Conservation (phyloP, 208 protist genomes). For the Tetramitus jugosus region DNA sequence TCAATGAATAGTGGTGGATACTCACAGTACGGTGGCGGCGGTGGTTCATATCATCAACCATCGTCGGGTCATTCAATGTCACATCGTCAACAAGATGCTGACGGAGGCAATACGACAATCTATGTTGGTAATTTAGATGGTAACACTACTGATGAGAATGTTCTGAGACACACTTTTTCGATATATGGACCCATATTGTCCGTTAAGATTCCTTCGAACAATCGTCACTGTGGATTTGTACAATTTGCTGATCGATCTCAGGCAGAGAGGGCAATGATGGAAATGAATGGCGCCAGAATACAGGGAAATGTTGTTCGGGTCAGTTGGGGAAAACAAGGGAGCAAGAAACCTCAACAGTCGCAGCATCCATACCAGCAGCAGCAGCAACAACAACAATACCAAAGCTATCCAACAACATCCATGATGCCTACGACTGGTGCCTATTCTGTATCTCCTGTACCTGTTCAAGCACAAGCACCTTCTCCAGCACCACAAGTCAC, state of each 20-base stretch:
- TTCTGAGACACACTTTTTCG: constrained; percentile 1
- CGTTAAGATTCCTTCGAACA: constrained; percentile 12
- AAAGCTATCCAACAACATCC: no score
- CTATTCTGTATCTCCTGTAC: no score
- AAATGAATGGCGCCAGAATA: neutral
- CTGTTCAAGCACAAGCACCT: no score
- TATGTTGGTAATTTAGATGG: constrained; percentile 2
- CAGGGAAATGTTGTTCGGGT: constrained; percentile 1
- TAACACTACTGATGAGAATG: neutral
- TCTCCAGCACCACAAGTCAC: no score
- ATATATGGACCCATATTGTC: neutral
- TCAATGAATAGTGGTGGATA: neutral
- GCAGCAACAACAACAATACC: no score
- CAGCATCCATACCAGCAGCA: no score
- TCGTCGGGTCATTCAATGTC: neutral
- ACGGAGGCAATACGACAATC: neutral
- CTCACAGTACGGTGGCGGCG: no score
- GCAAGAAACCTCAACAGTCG: neutral
- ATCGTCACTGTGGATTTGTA: constrained; percentile 16
- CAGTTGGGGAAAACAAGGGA: neutral
- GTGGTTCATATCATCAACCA: no score
- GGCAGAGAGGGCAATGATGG: constrained; percentile 6
- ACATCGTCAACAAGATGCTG: neutral
- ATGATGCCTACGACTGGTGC: no score
- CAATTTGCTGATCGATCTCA: neutral